Evolutionary conservation across 805 yeast genomes (phyloP).

Genomic region (Peterozyma xylosa): DNA sequence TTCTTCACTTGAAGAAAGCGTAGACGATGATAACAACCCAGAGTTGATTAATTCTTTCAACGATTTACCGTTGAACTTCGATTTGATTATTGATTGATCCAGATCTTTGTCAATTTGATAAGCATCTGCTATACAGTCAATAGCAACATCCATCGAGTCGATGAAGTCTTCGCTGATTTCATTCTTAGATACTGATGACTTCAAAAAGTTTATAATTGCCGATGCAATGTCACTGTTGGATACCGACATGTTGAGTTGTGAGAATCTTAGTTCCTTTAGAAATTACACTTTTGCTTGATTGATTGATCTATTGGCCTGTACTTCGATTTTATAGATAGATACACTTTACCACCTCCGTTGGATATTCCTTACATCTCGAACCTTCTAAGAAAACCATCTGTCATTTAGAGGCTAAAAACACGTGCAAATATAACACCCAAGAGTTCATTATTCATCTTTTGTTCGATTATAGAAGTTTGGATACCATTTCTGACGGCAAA

Average conservation of each 20-base stretch:
- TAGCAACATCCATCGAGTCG: constrained; percentile 90
- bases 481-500: no score
- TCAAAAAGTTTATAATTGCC: constrained; percentile 68
- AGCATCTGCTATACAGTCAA: constrained; percentile 87
- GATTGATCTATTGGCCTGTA: no score
- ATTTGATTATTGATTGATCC: constrained; percentile 24
- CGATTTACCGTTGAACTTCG: constrained; percentile 38
- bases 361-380: no score
- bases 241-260: constrained; percentile 27
- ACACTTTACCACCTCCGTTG: no score
- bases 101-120: constrained; percentile 57
- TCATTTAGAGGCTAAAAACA: no score
- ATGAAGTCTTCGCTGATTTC: constrained; percentile 68
- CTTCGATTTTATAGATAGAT: no score
- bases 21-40: constrained; percentile 10
- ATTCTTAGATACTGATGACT: constrained; percentile 48
- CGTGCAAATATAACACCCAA: no score
- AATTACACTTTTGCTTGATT: no score
- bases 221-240: constrained; percentile 62
- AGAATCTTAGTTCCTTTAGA: background rate
- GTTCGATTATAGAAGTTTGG: no score
- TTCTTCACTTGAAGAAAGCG: constrained; percentile 13
- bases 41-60: constrained; percentile 36
- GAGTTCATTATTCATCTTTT: no score
- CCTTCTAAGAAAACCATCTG: no score